A percentile compares a stretch with the other conserved stretches of the same genome.
Evolutionary conservation across 2,329 filamentous ascomycete species (phyloP).

Genomic region (Polytolypa hystricis): DNA sequence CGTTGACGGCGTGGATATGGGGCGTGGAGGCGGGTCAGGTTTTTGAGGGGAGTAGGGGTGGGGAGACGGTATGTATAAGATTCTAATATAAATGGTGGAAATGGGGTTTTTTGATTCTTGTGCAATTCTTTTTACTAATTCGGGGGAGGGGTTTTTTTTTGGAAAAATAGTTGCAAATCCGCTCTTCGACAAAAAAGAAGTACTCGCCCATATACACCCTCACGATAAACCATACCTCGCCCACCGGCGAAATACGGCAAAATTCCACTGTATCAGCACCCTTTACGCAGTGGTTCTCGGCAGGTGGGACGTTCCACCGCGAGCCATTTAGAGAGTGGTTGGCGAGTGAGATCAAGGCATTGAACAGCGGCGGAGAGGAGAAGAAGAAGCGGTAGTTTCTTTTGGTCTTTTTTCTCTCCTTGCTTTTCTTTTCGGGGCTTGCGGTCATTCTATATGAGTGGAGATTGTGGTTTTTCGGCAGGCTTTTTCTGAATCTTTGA

Average conservation of each 20-base stretch:
- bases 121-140: background rate
- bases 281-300: constrained; percentile 51
- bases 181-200: constrained; percentile 61
- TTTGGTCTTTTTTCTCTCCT: too few relatives aligned
- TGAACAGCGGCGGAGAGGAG: constrained; percentile 24
- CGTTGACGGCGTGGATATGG: constrained; percentile 75
- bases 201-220: constrained; percentile 72
- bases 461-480: background rate
- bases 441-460: background rate
- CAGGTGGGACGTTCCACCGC: constrained; percentile 47
- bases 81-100: too few relatives aligned
- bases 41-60: constrained; percentile 66
- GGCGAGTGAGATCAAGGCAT: constrained; percentile 44
- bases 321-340: constrained; percentile 54
- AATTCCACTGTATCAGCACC: constrained; percentile 43
- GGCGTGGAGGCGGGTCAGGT: constrained; percentile 69
- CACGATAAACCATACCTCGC: constrained; percentile 42
- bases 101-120: background rate
- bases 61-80: constrained; percentile 44
- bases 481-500: too few relatives aligned
- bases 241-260: constrained; percentile 29
- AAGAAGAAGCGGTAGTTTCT: background rate
- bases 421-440: background rate
- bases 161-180: constrained; percentile 45
- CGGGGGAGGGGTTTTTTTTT: too few relatives aligned